phyloP scores from a whole-genome alignment of 78 protist species.

The Dictyostelium firmibasis region DNA sequence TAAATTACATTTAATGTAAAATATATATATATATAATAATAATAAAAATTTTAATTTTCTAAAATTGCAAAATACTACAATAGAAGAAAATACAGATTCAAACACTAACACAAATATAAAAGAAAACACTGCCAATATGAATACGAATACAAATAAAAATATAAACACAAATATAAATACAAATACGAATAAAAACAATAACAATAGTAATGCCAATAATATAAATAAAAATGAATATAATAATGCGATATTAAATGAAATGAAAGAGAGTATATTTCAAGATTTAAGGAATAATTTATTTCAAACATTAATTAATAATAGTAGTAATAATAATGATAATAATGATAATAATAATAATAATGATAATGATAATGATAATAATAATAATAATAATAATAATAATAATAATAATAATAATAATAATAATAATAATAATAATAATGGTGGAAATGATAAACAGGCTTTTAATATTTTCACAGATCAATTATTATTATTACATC shows the following conservation, averaged over 20 bases:
- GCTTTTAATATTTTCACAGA: neutral
- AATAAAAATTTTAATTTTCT: neutral
- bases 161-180: neutral
- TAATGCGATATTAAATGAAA: neutral
- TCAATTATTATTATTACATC: constrained; percentile 8
- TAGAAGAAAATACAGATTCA: neutral
- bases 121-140: neutral
- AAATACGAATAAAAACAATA: neutral
- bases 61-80: neutral
- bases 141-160: neutral
- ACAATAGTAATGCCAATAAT: neutral
- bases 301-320: neutral
- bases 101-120: neutral
- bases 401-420: neutral
- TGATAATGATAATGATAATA: neutral
- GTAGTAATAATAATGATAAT: neutral
- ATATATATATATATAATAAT: neutral
- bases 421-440: neutral
- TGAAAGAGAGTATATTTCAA: neutral
- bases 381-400: neutral
- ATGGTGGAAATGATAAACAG: neutral
- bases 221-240: constrained; percentile 8
- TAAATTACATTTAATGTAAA: neutral
- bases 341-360: neutral
- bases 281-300: neutral